Evolutionary conservation across 495 filamentous ascomycete genomes (phyloP).

Genomic region (Neurospora sublineolata): DNA sequence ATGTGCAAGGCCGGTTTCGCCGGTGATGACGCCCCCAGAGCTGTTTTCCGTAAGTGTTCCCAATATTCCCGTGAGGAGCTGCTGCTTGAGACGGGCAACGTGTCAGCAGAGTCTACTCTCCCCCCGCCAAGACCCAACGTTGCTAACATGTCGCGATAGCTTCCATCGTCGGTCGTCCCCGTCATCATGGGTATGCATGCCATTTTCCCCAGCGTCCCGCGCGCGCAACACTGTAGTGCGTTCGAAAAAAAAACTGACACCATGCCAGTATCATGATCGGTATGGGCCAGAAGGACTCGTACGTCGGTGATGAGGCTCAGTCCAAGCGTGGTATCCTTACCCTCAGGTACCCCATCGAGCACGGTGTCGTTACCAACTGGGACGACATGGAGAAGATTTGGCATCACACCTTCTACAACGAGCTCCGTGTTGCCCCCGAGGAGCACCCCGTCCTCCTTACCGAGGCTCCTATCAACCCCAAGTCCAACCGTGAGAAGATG

Average conservation of each 20-base stretch:
- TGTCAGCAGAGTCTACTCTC: constrained; percentile 2
- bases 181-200: constrained; percentile 91
- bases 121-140: not conserved
- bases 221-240: not conserved
- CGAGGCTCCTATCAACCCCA: constrained; percentile 99
- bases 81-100: not conserved
- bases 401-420: constrained; percentile 99
- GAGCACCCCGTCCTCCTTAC: constrained; percentile 99
- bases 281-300: constrained; percentile 99
- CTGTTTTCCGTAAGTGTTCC: constrained; percentile 95
- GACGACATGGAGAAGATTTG: constrained; percentile 99
- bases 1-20: constrained; percentile 99
- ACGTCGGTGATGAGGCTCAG: constrained; percentile 98
- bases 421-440: constrained; percentile 98
- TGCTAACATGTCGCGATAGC: constrained; percentile 42
- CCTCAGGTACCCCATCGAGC: constrained; percentile 96
- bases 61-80: constrained; percentile 19
- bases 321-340: constrained; percentile 99
- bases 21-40: constrained; percentile 99
- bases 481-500: constrained; percentile 99
- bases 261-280: constrained; percentile 94
- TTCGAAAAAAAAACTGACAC: constrained; percentile 10
- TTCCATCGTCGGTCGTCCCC: constrained; percentile 97
- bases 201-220: not conserved
- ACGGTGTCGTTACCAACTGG: constrained; percentile 99